A percentile compares a stretch with the other conserved stretches of the same genome.
phyloP scores from a whole-genome alignment of 2,329 filamentous ascomycete genomes.

The Penicillium rolfsii region DNA sequence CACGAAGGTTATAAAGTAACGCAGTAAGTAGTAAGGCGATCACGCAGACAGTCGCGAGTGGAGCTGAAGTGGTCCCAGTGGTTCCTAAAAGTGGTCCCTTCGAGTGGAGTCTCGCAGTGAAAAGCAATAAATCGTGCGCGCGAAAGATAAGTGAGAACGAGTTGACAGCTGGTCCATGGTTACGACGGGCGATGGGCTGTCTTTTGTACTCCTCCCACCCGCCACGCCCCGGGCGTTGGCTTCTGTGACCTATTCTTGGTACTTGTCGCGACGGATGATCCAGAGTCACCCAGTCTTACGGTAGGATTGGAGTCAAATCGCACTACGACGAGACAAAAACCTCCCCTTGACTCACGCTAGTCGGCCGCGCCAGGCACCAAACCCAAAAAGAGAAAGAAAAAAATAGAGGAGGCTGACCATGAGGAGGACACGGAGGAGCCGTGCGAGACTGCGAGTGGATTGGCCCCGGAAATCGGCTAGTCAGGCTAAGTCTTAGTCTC shows the following conservation, averaged over 20 bases:
- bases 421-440: background rate
- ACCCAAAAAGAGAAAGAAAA: background rate
- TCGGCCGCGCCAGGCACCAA: background rate
- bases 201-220: background rate
- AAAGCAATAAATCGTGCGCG: background rate
- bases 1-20: conserved; percentile 4
- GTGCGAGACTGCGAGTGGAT: background rate
- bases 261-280: background rate
- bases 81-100: background rate
- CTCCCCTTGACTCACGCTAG: conserved; percentile 5
- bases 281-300: background rate
- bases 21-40: background rate
- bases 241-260: no score
- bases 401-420: conserved; percentile 10
- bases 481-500: background rate
- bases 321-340: background rate
- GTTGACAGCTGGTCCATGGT: background rate
- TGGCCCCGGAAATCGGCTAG: background rate
- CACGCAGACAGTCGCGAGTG: conserved; percentile 21
- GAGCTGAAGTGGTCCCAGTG: conserved; percentile 12
- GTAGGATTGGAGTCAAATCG: background rate
- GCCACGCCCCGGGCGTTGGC: no score
- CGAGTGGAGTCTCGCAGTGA: background rate
- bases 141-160: background rate
- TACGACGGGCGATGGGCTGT: background rate